Conservation (phyloP, 1,284 basidiomycete genomes). For the Ganoderma lucidum region DNA sequence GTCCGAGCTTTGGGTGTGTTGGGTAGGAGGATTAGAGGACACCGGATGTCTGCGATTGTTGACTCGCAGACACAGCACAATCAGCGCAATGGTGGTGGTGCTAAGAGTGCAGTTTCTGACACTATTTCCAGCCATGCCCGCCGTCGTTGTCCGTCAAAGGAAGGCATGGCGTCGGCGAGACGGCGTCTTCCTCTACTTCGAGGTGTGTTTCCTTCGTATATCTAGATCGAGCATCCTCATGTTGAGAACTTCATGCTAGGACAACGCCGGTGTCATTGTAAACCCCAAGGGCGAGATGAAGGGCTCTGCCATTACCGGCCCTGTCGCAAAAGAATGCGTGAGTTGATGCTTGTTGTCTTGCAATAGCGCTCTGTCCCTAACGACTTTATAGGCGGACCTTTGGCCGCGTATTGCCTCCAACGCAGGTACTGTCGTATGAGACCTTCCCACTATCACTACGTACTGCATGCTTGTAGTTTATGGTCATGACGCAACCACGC, state of each 20-base stretch:
- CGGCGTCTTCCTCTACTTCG: conserved; percentile 99
- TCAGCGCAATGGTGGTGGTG: not conserved
- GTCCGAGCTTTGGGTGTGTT: not conserved
- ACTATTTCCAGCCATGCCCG: conserved; percentile 84
- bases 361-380: not conserved
- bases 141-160: conserved; percentile 96
- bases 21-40: not conserved
- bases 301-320: conserved; percentile 98
- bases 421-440: conserved; percentile 95
- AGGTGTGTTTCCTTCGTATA: conserved; percentile 54
- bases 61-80: not conserved
- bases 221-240: not conserved
- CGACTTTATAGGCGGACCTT: conserved; percentile 80
- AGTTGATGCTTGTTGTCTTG: conserved; percentile 41
- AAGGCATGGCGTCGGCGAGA: conserved; percentile 99
- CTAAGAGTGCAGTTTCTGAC: not conserved
- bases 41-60: not conserved
- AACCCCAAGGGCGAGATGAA: conserved; percentile 99
- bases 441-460: conserved; percentile 31
- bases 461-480: conserved; percentile 35
- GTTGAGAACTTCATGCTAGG: conserved; percentile 50
- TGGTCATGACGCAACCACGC: conserved; percentile 34
- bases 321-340: conserved; percentile 96
- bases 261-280: conserved; percentile 97
- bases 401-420: conserved; percentile 99